Evolutionary conservation across 352 stramenopile genomes (phyloP).

Genomic region (Globisporangium radiosum): DNA sequence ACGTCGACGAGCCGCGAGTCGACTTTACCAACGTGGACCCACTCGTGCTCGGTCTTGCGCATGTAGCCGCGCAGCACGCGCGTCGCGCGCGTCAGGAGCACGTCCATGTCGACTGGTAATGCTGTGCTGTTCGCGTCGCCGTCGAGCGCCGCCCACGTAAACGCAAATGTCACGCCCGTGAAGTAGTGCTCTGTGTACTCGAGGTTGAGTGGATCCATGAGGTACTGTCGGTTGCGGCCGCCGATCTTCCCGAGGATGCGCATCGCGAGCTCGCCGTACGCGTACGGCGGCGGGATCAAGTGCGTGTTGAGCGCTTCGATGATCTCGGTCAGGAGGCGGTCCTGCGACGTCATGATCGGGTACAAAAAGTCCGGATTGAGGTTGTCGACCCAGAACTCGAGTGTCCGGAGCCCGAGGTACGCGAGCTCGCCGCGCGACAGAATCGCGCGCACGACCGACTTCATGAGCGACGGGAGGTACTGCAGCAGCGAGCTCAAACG

Average conservation of each 20-base stretch:
- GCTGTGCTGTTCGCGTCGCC: conserved; percentile 4
- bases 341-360: conserved; percentile 89
- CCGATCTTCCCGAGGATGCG: conserved; percentile 97
- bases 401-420: conserved; percentile 92
- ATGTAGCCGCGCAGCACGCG: conserved; percentile 58
- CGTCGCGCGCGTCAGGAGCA: conserved; percentile 34
- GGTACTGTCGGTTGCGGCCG: conserved; percentile 87
- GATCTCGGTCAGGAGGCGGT: conserved; percentile 89
- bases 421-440: conserved; percentile 92
- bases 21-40: conserved; percentile 44
- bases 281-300: conserved; percentile 94
- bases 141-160: conserved; percentile 32
- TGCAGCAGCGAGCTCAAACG: conserved; percentile 94
- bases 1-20: conserved; percentile 52
- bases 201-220: conserved; percentile 79
- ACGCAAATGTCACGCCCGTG: conserved; percentile 42
- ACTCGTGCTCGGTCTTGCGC: conserved; percentile 40
- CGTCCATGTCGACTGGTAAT: conserved; percentile 60
- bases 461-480: conserved; percentile 95
- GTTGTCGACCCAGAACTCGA: conserved; percentile 99
- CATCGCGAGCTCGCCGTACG: conserved; percentile 94
- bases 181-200: conserved; percentile 41
- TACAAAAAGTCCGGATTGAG: conserved; percentile 97
- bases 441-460: conserved; percentile 93
- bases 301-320: conserved; percentile 95